Conservation (phyloP, 345 rosid genomes). For the Citrus reticulata region DNA sequence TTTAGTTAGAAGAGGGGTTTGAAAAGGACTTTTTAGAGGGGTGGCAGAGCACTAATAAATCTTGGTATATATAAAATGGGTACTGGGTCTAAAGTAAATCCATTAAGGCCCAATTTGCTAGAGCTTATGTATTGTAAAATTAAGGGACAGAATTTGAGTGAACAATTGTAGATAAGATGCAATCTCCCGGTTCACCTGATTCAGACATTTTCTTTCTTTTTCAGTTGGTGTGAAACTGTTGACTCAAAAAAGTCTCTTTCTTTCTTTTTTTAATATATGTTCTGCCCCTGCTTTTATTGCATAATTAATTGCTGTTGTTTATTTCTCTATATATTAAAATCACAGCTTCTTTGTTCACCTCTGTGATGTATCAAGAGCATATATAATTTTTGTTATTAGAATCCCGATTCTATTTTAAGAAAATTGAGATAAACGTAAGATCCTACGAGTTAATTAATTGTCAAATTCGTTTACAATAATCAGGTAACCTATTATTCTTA, state of each 20-base stretch:
- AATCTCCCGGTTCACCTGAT: neutral
- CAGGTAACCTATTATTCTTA: too few relatives aligned
- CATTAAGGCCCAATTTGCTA: neutral
- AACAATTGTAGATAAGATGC: too few relatives aligned
- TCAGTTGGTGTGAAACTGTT: neutral
- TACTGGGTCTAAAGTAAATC: neutral
- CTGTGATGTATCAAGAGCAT: neutral
- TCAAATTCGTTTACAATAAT: too few relatives aligned
- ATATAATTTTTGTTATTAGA: neutral
- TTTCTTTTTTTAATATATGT: neutral
- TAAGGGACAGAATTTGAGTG: neutral
- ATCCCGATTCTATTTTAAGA: too few relatives aligned
- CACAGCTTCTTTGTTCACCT: neutral
- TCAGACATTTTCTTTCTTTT: neutral
- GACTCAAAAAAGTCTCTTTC: neutral
- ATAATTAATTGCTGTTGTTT: neutral
- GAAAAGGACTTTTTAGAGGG: too few relatives aligned
- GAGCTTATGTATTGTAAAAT: neutral
- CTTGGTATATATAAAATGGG: too few relatives aligned
- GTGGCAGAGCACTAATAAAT: too few relatives aligned
- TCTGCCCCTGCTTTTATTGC: neutral
- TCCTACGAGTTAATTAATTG: too few relatives aligned
- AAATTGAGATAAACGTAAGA: too few relatives aligned
- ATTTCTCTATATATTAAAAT: neutral
- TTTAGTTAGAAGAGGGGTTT: too few relatives aligned